A percentile compares a stretch with the other conserved stretches of the same genome.
Evolutionary conservation across 768 basidiomycete genomes (phyloP).

Genomic region (Boletus rubescentipes): DNA sequence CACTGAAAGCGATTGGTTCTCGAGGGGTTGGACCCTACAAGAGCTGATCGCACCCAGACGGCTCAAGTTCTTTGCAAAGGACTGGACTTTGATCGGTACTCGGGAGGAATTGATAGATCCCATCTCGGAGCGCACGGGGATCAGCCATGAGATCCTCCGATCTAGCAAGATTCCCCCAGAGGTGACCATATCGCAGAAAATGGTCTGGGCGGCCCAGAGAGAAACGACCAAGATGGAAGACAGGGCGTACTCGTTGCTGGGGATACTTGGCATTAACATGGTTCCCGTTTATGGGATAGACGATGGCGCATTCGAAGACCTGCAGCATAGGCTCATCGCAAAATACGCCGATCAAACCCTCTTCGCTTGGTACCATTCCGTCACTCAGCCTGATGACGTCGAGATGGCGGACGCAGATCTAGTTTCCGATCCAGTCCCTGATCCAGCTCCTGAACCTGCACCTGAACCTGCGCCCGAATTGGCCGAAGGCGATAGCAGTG

Average conservation of each 20-base stretch:
- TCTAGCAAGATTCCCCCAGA: conserved; percentile 5
- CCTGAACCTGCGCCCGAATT: not conserved
- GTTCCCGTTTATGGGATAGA: conserved; percentile 26
- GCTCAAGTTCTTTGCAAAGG: conserved; percentile 27
- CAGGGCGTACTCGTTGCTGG: conserved; percentile 32
- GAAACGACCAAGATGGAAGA: conserved; percentile 28
- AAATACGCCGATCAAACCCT: conserved; percentile 26
- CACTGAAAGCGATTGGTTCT: conserved; percentile 30
- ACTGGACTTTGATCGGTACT: conserved; percentile 24
- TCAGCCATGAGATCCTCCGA: conserved; percentile 16
- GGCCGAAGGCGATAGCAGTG: not conserved
- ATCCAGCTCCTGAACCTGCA: not conserved
- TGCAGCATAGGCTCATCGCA: conserved; percentile 25
- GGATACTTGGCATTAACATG: conserved; percentile 24
- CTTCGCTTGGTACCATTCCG: conserved; percentile 25
- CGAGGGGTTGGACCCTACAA: conserved; percentile 32
- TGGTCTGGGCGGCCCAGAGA: conserved; percentile 29
- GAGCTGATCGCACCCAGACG: conserved; percentile 30
- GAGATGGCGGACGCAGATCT: conserved; percentile 7
- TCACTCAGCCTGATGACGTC: conserved; percentile 7
- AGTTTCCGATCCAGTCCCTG: not conserved
- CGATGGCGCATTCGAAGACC: conserved; percentile 21
- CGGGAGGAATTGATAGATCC: conserved; percentile 10
- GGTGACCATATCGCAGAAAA: conserved; percentile 22
- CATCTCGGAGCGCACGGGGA: conserved; percentile 18